Conservation (phyloP, 1,139 yeast genomes). For the Sugiyamaella pinicola region DNA sequence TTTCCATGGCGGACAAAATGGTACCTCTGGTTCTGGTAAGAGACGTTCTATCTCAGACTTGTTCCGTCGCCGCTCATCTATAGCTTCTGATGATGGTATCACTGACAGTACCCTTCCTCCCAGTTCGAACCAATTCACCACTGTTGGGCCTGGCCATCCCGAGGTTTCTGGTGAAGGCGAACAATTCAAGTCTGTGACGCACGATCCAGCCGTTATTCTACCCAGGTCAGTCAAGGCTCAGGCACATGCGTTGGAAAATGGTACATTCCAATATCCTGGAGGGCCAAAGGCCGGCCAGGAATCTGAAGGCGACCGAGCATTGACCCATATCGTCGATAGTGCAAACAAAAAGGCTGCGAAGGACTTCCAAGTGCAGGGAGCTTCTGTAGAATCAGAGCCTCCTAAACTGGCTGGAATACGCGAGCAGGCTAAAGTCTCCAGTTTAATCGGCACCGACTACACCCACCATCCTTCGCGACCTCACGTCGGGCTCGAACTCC, state of each 20-base stretch:
- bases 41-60: slow-evolving; percentile 5
- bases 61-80: slow-evolving; percentile 8
- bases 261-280: slow-evolving; percentile 9
- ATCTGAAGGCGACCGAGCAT: slow-evolving; percentile 1
- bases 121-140: not conserved
- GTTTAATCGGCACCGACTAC: slow-evolving; percentile 9
- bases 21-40: not conserved
- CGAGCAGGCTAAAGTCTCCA: slow-evolving; percentile 3
- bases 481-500: slow-evolving; percentile 11
- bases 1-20: not conserved
- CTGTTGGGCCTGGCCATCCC: slow-evolving; percentile 3
- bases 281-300: slow-evolving; percentile 7
- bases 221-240: slow-evolving; percentile 12
- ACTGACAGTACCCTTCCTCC: not conserved
- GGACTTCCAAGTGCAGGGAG: slow-evolving; percentile 8
- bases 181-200: slow-evolving; percentile 6
- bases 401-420: not conserved
- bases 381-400: not conserved
- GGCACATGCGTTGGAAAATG: slow-evolving; percentile 12
- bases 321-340: slow-evolving; percentile 8
- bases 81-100: slow-evolving; percentile 9
- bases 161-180: not conserved
- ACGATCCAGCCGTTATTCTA: slow-evolving; percentile 16
- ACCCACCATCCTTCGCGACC: slow-evolving; percentile 3
- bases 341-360: slow-evolving; percentile 8